phyloP scores from a whole-genome alignment of 306 rosid species.

The Corylus avellana region DNA sequence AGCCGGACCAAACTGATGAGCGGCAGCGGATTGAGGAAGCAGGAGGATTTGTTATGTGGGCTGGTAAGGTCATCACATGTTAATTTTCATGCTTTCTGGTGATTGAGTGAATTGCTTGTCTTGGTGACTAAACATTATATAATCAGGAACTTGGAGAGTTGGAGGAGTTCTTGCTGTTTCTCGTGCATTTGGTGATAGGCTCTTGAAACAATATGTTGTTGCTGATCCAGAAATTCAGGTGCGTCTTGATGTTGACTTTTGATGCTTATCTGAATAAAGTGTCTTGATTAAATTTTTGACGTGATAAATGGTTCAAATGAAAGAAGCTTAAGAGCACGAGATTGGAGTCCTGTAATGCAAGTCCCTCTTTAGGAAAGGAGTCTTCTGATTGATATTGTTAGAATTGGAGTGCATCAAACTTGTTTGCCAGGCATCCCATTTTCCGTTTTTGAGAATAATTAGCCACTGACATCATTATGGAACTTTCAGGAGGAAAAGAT shows the following conservation, averaged over 20 bases:
- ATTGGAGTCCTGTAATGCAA: not conserved
- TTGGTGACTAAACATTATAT: constrained; percentile 23
- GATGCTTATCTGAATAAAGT: not conserved
- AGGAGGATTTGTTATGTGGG: constrained; percentile 99
- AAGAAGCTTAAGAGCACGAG: not conserved
- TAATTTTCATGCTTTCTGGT: not conserved
- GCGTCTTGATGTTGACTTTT: constrained; percentile 8
- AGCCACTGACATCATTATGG: constrained; percentile 8
- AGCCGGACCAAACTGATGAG: constrained; percentile 98
- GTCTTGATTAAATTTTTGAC: not conserved
- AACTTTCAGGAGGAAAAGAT: constrained; percentile 79
- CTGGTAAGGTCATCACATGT: constrained; percentile 50
- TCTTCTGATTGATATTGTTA: constrained; percentile 16
- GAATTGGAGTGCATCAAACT: constrained; percentile 1
- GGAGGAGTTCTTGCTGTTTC: constrained; percentile 99
- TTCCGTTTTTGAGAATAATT: constrained; percentile 5
- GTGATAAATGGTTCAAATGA: not conserved
- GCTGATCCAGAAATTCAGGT: constrained; percentile 99
- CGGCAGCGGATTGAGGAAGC: constrained; percentile 93
- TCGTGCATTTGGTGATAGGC: constrained; percentile 97
- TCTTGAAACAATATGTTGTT: constrained; percentile 94
- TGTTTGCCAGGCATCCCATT: constrained; percentile 6
- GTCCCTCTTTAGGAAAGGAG: not conserved
- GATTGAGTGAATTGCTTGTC: not conserved
- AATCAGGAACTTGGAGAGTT: constrained; percentile 97